Percentiles rank a stretch among this genome's conserved stretches.
phyloP scores from a whole-genome alignment of 495 filamentous ascomycete genomes.

The Aspergillus hancockii region DNA sequence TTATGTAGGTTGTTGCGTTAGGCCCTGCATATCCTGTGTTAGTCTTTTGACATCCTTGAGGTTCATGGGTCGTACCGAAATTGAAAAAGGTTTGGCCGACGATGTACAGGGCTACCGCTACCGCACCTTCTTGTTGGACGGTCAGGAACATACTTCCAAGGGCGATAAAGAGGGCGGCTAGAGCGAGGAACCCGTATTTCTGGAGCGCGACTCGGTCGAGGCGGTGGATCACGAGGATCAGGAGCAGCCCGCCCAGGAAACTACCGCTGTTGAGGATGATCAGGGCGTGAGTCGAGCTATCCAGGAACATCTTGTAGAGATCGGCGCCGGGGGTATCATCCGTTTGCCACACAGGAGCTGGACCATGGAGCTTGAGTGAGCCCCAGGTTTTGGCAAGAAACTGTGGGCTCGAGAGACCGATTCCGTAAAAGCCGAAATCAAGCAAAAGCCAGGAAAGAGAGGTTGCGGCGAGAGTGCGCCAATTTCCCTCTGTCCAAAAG shows the following conservation, averaged over 20 bases:
- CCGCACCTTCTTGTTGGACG: slow-evolving; percentile 38
- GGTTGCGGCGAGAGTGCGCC: slow-evolving; percentile 51
- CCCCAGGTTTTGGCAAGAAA: slow-evolving; percentile 47
- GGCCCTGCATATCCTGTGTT: slow-evolving; percentile 36
- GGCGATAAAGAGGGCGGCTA: slow-evolving; percentile 50
- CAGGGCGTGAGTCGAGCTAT: slow-evolving; percentile 40
- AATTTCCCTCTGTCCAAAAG: slow-evolving; percentile 54
- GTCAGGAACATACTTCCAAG: slow-evolving; percentile 50
- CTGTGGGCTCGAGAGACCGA: slow-evolving; percentile 50
- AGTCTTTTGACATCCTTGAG: slow-evolving; percentile 1
- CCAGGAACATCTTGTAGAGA: slow-evolving; percentile 42
- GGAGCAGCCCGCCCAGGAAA: slow-evolving; percentile 44
- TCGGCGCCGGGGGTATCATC: slow-evolving; percentile 31
- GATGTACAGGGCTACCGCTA: slow-evolving; percentile 57
- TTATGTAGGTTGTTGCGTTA: slow-evolving; percentile 63
- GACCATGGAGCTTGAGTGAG: slow-evolving; percentile 30
- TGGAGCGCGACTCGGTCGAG: slow-evolving; percentile 51
- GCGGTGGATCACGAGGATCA: slow-evolving; percentile 45
- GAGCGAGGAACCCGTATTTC: slow-evolving; percentile 48
- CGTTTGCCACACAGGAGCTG: slow-evolving; percentile 41
- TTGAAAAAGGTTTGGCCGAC: slow-evolving; percentile 66
- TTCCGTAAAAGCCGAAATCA: slow-evolving; percentile 59
- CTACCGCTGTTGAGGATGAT: slow-evolving; percentile 48
- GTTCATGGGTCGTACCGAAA: slow-evolving; percentile 41
- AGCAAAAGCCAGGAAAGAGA: slow-evolving; percentile 52